These are phyloP conservation scores for Caryopteris hybrid DNA, from an alignment of 305 asterid species.

Conservation along the genomic window DNA sequence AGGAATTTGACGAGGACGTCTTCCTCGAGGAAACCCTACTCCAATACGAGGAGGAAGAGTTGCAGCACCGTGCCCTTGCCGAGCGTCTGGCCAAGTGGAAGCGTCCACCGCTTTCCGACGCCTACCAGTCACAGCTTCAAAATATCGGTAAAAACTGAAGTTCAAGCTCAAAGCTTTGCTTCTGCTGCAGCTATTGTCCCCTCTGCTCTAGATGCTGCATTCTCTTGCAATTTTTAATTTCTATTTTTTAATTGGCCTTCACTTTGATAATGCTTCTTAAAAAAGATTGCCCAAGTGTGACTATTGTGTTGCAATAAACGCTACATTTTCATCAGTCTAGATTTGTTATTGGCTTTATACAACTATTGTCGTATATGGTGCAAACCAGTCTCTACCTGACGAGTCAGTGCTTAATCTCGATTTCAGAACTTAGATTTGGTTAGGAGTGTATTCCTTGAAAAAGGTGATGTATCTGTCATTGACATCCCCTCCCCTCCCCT, in stretches of 20 bases:
- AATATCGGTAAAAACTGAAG: conserved; percentile 47
- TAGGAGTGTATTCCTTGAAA: neutral
- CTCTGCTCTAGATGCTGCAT: conserved; percentile 9
- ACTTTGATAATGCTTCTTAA: neutral
- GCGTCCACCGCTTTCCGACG: conserved; percentile 61
- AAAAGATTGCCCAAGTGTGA: neutral
- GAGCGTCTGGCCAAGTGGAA: conserved; percentile 72
- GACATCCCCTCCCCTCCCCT: neutral
- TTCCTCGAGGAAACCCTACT: conserved; percentile 87
- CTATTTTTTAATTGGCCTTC: neutral
- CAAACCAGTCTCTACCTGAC: neutral
- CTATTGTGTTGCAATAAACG: neutral
- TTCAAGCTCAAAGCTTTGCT: neutral
- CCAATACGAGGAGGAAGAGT: conserved; percentile 69
- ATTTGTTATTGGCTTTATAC: neutral
- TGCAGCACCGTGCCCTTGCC: conserved; percentile 51
- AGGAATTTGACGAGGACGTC: conserved; percentile 85
- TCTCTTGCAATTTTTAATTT: neutral
- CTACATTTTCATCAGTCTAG: neutral
- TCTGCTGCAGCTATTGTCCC: conserved; percentile 1
- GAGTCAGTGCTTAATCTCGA: neutral
- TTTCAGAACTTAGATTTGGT: neutral
- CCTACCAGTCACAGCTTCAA: conserved; percentile 46
- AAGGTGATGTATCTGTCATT: neutral
- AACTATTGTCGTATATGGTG: neutral